Base-by-base conservation (phyloP, 2,329 filamentous ascomycete species). In the Chaetomiaceae sp. region DNA sequence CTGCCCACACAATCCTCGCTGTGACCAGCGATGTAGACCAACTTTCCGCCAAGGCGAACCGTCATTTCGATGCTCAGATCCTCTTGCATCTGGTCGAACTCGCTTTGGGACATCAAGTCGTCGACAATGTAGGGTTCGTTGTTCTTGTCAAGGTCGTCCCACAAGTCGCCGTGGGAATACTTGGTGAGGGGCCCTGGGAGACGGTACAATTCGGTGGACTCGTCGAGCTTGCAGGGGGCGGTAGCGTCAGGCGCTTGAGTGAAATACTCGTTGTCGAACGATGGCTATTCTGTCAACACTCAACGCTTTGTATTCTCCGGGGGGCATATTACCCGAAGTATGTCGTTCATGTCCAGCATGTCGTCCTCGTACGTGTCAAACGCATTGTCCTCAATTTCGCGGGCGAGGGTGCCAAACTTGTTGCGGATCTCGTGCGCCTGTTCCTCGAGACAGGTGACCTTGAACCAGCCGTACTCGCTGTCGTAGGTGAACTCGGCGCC, bases 401-500 rank as follows among this genome's bases (percentile, higher is more conserved):
- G 17, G 11, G 44, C 36, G 14, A 60, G 42, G 2, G 6, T 17
- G 14, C 23, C 23, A 37, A 61, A 66, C 1, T 9, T 31, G 6
- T 23, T 17, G 12, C 62, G 62, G 9, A 67, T 45, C 3, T 34
- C 9, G 15, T 29, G 23, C 8, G 17, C 31, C 1, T 59, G 38
- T n/a, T 56, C 22, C 4, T 31, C 33, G 3, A n/a, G 47, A 45
- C 65, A 67, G 3, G 49, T 56, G 4, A 62, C 55, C 14, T 58
- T 60, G 54, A 68, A 65, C 63, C 63, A 66, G 20, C 42, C 37
- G 6, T 56, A 54, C 4, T 58, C 53, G 5, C 27, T 4, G 3
- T 68, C 65, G 34, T 60, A 69, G 2, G 20, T 34, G 27, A 63
- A 65, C 12, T 60, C 47, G 14, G 53, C 58, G 9, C 52, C 15